Evolutionary conservation across 306 rosid species (phyloP).

Genomic region (Alnus glutinosa): DNA sequence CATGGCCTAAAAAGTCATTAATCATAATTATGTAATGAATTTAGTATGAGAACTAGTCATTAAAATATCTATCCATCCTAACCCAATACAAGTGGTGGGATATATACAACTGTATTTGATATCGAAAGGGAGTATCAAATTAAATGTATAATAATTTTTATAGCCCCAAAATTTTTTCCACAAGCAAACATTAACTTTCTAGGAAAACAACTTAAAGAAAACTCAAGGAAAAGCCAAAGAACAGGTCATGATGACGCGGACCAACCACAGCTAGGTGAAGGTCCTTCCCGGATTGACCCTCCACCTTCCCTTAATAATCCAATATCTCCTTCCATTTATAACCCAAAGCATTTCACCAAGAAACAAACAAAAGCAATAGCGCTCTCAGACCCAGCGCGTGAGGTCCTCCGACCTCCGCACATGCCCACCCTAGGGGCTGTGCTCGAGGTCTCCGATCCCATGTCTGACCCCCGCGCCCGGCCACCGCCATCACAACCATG

Average conservation of each 20-base stretch:
- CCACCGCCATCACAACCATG: constrained; percentile 13
- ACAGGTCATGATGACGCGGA: constrained; percentile 62
- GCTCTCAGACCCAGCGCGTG: constrained; percentile 52
- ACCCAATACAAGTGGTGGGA: too few species aligned
- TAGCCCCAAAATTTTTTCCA: not conserved
- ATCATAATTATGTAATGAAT: too few species aligned
- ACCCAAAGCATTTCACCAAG: constrained; percentile 15
- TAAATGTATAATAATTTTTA: too few species aligned
- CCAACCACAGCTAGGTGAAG: constrained; percentile 37
- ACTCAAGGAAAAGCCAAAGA: constrained; percentile 7
- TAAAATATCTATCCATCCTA: too few species aligned
- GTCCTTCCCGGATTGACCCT: constrained; percentile 20
- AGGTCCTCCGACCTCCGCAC: constrained; percentile 90
- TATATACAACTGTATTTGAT: too few species aligned
- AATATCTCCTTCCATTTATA: not conserved
- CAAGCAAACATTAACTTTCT: constrained; percentile 20
- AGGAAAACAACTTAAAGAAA: not conserved
- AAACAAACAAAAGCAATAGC: constrained; percentile 40
- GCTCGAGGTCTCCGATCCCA: constrained; percentile 26
- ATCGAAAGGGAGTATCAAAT: not conserved
- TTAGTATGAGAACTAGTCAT: too few species aligned
- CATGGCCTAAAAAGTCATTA: too few species aligned
- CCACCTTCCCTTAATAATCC: constrained; percentile 18
- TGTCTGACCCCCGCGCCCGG: constrained; percentile 32
- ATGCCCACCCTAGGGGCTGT: constrained; percentile 44